Evolutionary conservation across 106 monocot species (phyloP).

Genomic region (Acorus calamus): DNA sequence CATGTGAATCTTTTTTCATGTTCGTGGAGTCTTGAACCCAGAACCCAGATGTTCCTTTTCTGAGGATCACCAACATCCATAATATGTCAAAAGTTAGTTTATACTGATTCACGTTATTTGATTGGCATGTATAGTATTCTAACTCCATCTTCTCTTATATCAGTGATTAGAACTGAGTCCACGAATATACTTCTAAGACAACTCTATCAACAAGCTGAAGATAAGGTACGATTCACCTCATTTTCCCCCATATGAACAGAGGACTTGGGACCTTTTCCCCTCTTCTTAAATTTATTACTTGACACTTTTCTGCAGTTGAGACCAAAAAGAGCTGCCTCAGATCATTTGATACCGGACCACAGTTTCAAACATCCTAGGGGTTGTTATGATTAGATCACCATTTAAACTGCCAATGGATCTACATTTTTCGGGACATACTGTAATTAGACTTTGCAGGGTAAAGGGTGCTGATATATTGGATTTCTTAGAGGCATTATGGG

Average conservation of each 20-base stretch:
- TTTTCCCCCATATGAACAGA: background rate
- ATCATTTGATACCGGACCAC: slow-evolving; percentile 51
- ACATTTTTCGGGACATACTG: too few relatives aligned
- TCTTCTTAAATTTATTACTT: background rate
- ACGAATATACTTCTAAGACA: slow-evolving; percentile 74
- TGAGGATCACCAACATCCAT: too few relatives aligned
- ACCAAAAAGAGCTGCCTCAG: slow-evolving; percentile 73
- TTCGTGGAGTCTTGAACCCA: too few relatives aligned
- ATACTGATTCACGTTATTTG: too few relatives aligned
- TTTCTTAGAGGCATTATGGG: too few relatives aligned
- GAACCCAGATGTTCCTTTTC: too few relatives aligned
- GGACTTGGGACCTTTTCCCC: background rate
- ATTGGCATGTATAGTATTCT: too few relatives aligned
- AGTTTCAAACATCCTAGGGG: slow-evolving; percentile 59
- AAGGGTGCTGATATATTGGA: too few relatives aligned
- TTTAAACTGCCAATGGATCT: too few relatives aligned
- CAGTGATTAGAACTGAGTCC: slow-evolving; percentile 76
- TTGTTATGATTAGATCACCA: background rate
- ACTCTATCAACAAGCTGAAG: slow-evolving; percentile 65
- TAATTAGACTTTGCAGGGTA: too few relatives aligned
- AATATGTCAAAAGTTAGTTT: too few relatives aligned
- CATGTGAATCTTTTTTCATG: too few relatives aligned
- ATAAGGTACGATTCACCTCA: slow-evolving; percentile 39
- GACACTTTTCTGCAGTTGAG: slow-evolving; percentile 27
- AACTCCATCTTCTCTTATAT: background rate